Evolutionary conservation across 108 stramenopile species (phyloP).

Genomic region (Licmophora abbreviata): DNA sequence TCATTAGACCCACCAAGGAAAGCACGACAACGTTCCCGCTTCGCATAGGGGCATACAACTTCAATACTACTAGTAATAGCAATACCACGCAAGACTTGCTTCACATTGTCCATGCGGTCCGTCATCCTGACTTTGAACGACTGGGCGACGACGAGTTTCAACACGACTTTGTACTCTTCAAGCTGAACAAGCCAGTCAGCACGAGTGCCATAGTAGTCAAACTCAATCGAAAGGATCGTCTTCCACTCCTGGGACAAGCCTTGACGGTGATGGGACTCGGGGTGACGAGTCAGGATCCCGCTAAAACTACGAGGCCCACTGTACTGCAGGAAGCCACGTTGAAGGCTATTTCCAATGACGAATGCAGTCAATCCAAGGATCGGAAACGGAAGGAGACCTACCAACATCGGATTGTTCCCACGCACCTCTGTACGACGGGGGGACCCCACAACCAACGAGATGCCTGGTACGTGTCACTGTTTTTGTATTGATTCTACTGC

Average conservation of each 20-base stretch:
- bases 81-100: background rate
- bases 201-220: constrained; percentile 1
- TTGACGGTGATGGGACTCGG: constrained; percentile 9
- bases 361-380: constrained; percentile 1
- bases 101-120: background rate
- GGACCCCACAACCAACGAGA: background rate
- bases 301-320: constrained; percentile 1
- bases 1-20: too few species aligned
- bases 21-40: too few species aligned
- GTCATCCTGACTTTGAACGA: constrained; percentile 1
- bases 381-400: constrained; percentile 2
- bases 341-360: constrained; percentile 2
- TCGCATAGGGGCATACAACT: too few species aligned
- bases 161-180: constrained; percentile 8
- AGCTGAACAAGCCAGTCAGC: constrained; percentile 4
- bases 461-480: background rate
- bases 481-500: too few species aligned
- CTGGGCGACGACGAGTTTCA: constrained; percentile 8
- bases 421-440: constrained; percentile 2
- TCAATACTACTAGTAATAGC: background rate
- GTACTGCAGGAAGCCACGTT: constrained; percentile 4
- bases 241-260: background rate
- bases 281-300: constrained; percentile 1
- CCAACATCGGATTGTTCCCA: constrained; percentile 4
- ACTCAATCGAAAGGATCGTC: constrained; percentile 1